Conservation (phyloP, 2,329 filamentous ascomycete genomes). For the Ustilaginoidea virens region DNA sequence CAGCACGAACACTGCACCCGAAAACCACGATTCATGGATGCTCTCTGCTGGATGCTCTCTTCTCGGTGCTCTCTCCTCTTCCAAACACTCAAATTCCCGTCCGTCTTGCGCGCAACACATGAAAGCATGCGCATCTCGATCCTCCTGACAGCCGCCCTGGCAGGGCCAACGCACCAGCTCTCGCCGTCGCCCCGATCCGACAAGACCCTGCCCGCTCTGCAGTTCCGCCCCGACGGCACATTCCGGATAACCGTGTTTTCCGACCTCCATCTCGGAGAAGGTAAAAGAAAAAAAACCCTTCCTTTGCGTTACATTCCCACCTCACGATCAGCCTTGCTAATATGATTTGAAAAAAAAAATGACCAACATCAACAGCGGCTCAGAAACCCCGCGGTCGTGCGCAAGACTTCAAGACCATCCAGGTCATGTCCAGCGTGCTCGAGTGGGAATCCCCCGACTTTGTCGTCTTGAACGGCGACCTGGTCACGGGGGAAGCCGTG, state of each 20-base stretch:
- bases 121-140: too few relatives aligned
- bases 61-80: too few relatives aligned
- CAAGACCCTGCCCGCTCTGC: neutral
- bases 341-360: neutral
- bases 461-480: slow-evolving; percentile 55
- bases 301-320: too few relatives aligned
- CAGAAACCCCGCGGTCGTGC: slow-evolving; percentile 21
- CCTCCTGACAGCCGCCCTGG: too few relatives aligned
- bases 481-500: slow-evolving; percentile 52
- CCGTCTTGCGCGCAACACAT: too few relatives aligned
- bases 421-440: slow-evolving; percentile 43
- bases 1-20: too few relatives aligned
- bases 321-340: too few relatives aligned
- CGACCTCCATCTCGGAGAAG: slow-evolving; percentile 2
- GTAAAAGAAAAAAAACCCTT: neutral
- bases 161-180: too few relatives aligned
- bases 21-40: too few relatives aligned
- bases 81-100: too few relatives aligned
- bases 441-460: slow-evolving; percentile 40
- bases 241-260: slow-evolving; percentile 4
- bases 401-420: slow-evolving; percentile 39
- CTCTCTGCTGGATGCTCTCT: too few relatives aligned
- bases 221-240: neutral
- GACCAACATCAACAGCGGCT: neutral
- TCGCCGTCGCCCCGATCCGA: too few relatives aligned